These are phyloP conservation scores for Cyathus striatus DNA, from an alignment of 768 basidiomycete genomes.

Conservation along the genomic window DNA sequence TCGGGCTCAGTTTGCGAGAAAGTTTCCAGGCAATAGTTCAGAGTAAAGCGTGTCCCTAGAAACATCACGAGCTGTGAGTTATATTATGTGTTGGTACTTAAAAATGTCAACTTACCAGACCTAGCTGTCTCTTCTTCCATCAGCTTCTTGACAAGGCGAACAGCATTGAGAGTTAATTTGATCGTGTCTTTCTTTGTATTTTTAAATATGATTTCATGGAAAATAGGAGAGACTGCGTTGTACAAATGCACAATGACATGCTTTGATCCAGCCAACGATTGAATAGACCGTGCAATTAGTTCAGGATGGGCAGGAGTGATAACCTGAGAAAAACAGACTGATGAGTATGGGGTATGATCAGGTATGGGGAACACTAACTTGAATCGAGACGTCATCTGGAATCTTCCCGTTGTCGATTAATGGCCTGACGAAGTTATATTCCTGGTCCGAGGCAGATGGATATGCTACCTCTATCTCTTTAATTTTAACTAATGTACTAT, in stretches of 20 bases:
- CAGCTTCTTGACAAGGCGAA: constrained; percentile 77
- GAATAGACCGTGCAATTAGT: constrained; percentile 86
- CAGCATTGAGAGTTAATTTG: constrained; percentile 82
- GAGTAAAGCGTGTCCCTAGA: constrained; percentile 3
- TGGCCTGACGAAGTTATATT: constrained; percentile 88
- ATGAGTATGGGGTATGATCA: no score
- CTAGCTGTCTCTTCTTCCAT: constrained; percentile 70
- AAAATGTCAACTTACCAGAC: constrained; percentile 83
- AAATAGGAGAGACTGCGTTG: constrained; percentile 92
- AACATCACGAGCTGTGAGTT: no score
- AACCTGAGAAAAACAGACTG: no score
- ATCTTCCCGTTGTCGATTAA: constrained; percentile 81
- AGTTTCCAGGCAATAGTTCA: constrained; percentile 88
- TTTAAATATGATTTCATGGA: constrained; percentile 91
- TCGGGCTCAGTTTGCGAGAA: constrained; percentile 98
- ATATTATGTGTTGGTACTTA: constrained; percentile 34
- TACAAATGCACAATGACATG: constrained; percentile 98
- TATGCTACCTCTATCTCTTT: constrained; percentile 99
- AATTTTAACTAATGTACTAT: constrained; percentile 77
- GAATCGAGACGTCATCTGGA: constrained; percentile 94
- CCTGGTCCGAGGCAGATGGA: constrained; percentile 95
- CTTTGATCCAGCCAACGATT: constrained; percentile 85
- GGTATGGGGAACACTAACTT: constrained; percentile 50
- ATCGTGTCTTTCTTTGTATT: constrained; percentile 91
- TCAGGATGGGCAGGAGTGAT: constrained; percentile 95